Conservation (phyloP, 1,139 yeast species). For the Hyphopichia burtonii region DNA sequence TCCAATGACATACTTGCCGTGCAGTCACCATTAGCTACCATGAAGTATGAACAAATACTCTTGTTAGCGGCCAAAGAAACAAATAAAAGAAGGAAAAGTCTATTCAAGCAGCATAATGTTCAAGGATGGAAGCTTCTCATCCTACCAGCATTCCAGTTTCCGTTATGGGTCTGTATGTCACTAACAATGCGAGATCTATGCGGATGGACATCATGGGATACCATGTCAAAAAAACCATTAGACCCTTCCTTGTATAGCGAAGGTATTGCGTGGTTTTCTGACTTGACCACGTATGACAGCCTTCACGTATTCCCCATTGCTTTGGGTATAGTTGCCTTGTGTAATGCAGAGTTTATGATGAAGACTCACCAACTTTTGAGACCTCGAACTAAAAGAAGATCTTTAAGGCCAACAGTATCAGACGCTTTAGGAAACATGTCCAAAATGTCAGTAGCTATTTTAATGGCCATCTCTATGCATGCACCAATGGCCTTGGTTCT, state of each 20-base stretch:
- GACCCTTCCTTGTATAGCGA: slow-evolving; percentile 56
- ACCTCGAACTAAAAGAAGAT: slow-evolving; percentile 35
- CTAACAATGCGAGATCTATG: slow-evolving; percentile 73
- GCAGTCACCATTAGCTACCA: slow-evolving; percentile 35
- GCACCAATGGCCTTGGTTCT: slow-evolving; percentile 80
- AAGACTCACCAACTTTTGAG: slow-evolving; percentile 55
- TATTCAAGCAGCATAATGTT: slow-evolving; percentile 65
- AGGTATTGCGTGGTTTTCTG: slow-evolving; percentile 59
- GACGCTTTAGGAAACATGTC: slow-evolving; percentile 64
- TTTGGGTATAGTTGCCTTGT: slow-evolving; percentile 66
- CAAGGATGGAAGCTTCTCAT: slow-evolving; percentile 79
- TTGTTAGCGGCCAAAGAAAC: slow-evolving; percentile 75
- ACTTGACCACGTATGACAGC: slow-evolving; percentile 63
- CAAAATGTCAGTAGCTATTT: slow-evolving; percentile 70
- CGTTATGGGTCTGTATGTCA: slow-evolving; percentile 83
- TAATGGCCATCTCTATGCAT: slow-evolving; percentile 82
- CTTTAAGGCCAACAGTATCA: slow-evolving; percentile 57
- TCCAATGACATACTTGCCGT: slow-evolving; percentile 11
- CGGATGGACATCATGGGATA: slow-evolving; percentile 64
- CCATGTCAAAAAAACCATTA: slow-evolving; percentile 45
- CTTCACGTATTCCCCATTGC: slow-evolving; percentile 64
- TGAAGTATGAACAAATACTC: slow-evolving; percentile 76
- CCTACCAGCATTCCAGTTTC: slow-evolving; percentile 78
- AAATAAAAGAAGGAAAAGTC: slow-evolving; percentile 64
- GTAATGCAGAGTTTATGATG: slow-evolving; percentile 75